phyloP scores from a whole-genome alignment of 2,329 filamentous ascomycete genomes.

The Talaromyces marneffei region DNA sequence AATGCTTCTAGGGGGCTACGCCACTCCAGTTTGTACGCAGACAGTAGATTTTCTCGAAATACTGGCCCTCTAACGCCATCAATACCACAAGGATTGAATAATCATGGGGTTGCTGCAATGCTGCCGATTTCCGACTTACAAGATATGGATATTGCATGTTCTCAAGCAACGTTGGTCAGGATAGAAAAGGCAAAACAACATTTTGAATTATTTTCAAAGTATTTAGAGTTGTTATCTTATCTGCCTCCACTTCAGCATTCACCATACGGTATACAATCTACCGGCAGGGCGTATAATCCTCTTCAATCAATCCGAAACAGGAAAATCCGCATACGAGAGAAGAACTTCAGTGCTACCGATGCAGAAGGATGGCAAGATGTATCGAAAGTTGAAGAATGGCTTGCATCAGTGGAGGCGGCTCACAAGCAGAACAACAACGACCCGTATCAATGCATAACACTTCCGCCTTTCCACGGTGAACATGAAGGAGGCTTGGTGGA shows the following conservation, averaged over 20 bases:
- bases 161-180: slow-evolving; percentile 71
- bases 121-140: slow-evolving; percentile 26
- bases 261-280: slow-evolving; percentile 11
- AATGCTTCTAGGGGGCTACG: slow-evolving; percentile 11
- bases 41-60: slow-evolving; percentile 16
- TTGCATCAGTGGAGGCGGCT: slow-evolving; percentile 60
- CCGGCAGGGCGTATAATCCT: slow-evolving; percentile 73
- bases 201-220: slow-evolving; percentile 79
- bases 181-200: slow-evolving; percentile 79
- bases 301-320: slow-evolving; percentile 89
- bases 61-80: background rate
- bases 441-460: slow-evolving; percentile 39
- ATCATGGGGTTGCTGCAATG: slow-evolving; percentile 12
- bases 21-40: slow-evolving; percentile 22
- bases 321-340: slow-evolving; percentile 73
- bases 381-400: slow-evolving; percentile 66
- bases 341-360: slow-evolving; percentile 66
- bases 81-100: background rate
- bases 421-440: slow-evolving; percentile 40
- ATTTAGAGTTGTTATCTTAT: slow-evolving; percentile 70
- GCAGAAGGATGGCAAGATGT: slow-evolving; percentile 72
- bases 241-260: slow-evolving; percentile 60
- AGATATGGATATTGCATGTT: slow-evolving; percentile 49
- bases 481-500: slow-evolving; percentile 16
- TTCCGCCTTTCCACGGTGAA: slow-evolving; percentile 38